Evolutionary conservation across 2,329 filamentous ascomycete species (phyloP), one percentile per base, ranked within the genome.

Genomic region (Diplodia sapinea): DNA sequence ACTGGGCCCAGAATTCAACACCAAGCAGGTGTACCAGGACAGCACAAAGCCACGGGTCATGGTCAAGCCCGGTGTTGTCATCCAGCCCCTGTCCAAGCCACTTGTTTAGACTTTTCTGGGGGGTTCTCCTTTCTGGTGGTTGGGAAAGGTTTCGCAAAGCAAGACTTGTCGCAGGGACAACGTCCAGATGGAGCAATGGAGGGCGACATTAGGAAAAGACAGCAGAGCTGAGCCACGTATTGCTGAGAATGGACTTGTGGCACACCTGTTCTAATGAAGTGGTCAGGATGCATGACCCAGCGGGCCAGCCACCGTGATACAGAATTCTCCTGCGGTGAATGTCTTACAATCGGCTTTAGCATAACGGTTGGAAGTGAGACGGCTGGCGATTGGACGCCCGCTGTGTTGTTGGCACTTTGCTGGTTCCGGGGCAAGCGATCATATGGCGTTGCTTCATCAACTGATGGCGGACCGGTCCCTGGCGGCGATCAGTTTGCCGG

Each of bases 21-120:
- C 94, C n/a, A 97, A 97, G 86, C 89, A 93, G 82, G 93, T 91
- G 15, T 95, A 95, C 85, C 94, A 98, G 83, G 88, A 91, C 73
- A 87, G 87, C 69, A 96, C 91, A 69, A 96, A 94, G 86, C 95
- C 95, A 68, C 88, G 93, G 73, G 87, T 98, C 71, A 84, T 98
- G 78, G 83, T 97, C 78, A 97, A 96, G 84, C 92, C 94, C 81
- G 95, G 95, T 56, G 49, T 57, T 40, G 93, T 99, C 79, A 95
- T 99, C 80, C 86, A 88, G 74, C 91, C 95, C 50, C 92, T 99
- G 87, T 88, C 90, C 68, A 94, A 91, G 82, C 94, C 94, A 20
- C 75, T 86, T 72, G 77, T 85, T 43, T 86, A 78, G 74, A 38
- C 47, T 15, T 49, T 23, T 50, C 23, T 36, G 57, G 57, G 36